These are phyloP conservation scores for Cystobasidiaceae sp. DNA, from an alignment of 1,284 basidiomycete genomes.

Conservation along the genomic window DNA sequence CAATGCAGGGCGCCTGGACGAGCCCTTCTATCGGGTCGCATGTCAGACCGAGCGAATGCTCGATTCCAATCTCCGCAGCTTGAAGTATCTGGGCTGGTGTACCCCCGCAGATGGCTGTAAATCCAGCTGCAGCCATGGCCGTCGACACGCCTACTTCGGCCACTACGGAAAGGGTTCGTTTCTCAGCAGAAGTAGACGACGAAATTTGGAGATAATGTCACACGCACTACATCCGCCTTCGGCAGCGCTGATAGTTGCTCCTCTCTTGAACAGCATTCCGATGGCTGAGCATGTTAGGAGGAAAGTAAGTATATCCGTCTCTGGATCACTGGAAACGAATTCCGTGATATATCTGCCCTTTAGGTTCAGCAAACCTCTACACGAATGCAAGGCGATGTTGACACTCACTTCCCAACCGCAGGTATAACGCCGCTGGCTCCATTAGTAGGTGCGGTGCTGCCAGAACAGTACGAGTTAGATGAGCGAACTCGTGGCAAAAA, in stretches of 20 bases:
- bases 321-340: constrained; percentile 83
- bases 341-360: constrained; percentile 71
- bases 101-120: constrained; percentile 66
- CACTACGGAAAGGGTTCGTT: constrained; percentile 54
- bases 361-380: too few relatives aligned
- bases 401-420: constrained; percentile 54
- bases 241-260: constrained; percentile 91
- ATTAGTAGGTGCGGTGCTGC: constrained; percentile 35
- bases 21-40: constrained; percentile 76
- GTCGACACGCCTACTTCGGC: constrained; percentile 58
- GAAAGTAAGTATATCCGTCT: constrained; percentile 79
- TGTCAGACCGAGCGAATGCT: constrained; percentile 71
- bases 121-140: constrained; percentile 86
- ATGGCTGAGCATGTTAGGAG: constrained; percentile 68
- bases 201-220: not conserved
- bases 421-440: constrained; percentile 76
- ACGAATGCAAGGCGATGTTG: not conserved
- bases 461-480: not conserved
- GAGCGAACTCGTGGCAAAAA: not conserved
- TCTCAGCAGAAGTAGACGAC: too few relatives aligned
- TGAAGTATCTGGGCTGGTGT: constrained; percentile 52
- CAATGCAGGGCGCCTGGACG: constrained; percentile 91
- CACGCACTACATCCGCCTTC: constrained; percentile 59
- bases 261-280: constrained; percentile 95
- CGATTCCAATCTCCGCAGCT: constrained; percentile 68